Evolutionary conservation across 2,329 filamentous ascomycete species (phyloP), one percentile per base, ranked within the genome.

Genomic region (Thelonectria rubi): DNA sequence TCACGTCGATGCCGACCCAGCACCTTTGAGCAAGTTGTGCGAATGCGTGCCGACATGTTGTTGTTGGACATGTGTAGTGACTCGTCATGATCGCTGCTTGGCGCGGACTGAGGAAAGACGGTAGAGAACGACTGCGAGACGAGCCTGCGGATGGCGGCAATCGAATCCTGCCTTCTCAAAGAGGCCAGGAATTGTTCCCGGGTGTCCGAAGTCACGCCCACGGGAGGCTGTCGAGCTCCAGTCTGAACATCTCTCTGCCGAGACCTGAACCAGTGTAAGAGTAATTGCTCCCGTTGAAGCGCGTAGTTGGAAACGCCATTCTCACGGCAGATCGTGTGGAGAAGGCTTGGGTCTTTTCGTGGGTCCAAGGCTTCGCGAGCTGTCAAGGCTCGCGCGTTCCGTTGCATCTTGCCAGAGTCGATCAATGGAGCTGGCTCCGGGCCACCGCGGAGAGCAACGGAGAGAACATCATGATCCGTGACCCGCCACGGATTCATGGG

Each of bases 401-500:
- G 65, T 54, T 48, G 34, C 34, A 63, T 34, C 45, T 58, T 45
- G n/a, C 39, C 55, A 14, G 53, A 61, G 53, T 37, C 52, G 55
- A 63, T 59, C 53, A 51, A 63, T 63, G 65, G 62, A 53, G 46
- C 51, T 48, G 47, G 32, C 24, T 58, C 47, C 55, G 68, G 60
- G 49, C 62, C 43, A 39, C 73, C 72, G 6, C 70, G 65, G 24
- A 84, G 70, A 14, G 79, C 77, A 15, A 72, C 73, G 10, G 76
- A 77, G 54, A 84, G 69, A 20, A 84, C 62, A 65, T 85, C 82
- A 48, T 78, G 69, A 48, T 78, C 73, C n/a, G 70, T 74, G 39
- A 83, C 74, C 37, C 75, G 76, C 79, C 78, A 81, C 20, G 74
- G 64, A 57, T 69, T 71, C 24, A 68, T 57, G 12, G 72, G 69